Base-by-base conservation (phyloP, 345 rosid genomes). In the Ailanthus altissimus region DNA sequence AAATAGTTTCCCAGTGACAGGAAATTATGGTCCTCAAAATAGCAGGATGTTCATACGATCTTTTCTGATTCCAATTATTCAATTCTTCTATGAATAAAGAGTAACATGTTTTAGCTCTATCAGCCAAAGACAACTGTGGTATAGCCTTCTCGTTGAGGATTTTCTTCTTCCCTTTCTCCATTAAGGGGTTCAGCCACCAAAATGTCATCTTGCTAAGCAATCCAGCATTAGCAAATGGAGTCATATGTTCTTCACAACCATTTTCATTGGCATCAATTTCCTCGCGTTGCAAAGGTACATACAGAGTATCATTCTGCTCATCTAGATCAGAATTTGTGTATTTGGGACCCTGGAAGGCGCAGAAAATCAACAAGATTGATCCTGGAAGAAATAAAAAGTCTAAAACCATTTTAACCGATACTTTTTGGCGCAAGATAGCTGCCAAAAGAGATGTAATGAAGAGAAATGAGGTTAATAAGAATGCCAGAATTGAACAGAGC, bases 171-270 rank as follows among this genome's bases (percentile, higher is more conserved):
- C 98, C 99, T 76, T 43, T 85, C 84, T 79, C 92, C 90, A 95
- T 87, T 82, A 95, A 67, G 18, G 89, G 77, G 83, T 93, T 93
- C 84, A 90, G 60, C 99, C 99, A 95, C 94, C 97, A 95, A 81
- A 95, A 95, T 23, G 97, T 84, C 81, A 93, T 74, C 76, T 49
- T 86, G 79, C 87, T 83, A 40, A 93, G 81, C 84, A 90, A 77
- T 21, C 99, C 90, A 43, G 98, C 97, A 72, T 74, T 76, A 5
- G 90, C 85, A 84, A 93, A 90, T 23, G 76, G 78, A 53, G 89
- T 84, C 25, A 79, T 88, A 75, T 75, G 79, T 2, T 62, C 73
- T 43, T 43, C 77, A n/a, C 79, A 76, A 63, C 76, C 85, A 5
- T 47, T 8, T 81, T 84, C 83, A 26, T 78, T 80, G 45, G 77